A percentile compares a stretch with the other conserved stretches of the same genome.
These are phyloP conservation scores for Ophiostoma sp. DNA, from an alignment of 2,329 filamentous ascomycete genomes.

Conservation along the genomic window DNA sequence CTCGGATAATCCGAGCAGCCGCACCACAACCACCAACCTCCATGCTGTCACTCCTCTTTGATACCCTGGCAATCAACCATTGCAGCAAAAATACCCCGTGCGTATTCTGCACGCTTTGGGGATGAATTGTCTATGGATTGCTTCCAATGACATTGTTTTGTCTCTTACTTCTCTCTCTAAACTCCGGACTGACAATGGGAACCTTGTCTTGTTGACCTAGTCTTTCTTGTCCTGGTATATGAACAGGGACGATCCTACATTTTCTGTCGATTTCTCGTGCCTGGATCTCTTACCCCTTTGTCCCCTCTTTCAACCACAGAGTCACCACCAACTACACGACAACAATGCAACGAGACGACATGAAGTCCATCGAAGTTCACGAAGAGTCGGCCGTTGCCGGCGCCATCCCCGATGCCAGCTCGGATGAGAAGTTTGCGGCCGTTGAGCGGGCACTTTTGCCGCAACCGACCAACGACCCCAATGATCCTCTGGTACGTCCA, in stretches of 20 bases:
- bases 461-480: not conserved
- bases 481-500: not conserved
- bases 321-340: not conserved
- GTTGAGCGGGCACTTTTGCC: not conserved
- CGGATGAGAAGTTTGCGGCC: not conserved
- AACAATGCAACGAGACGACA: not conserved
- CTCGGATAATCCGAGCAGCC: not conserved
- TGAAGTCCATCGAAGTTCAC: not conserved
- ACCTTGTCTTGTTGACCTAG: no score
- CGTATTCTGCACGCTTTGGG: not conserved
- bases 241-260: not conserved
- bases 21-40: not conserved
- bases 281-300: not conserved
- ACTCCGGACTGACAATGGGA: not conserved
- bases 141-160: not conserved
- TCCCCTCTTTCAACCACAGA: not conserved
- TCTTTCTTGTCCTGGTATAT: not conserved
- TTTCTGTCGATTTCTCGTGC: not conserved
- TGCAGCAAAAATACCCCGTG: not conserved
- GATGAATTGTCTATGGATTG: not conserved
- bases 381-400: not conserved
- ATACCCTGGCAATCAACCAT: not conserved
- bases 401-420: not conserved
- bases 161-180: not conserved
- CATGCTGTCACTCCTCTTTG: not conserved